Percentiles rank a stretch among this genome's conserved stretches.
These are phyloP conservation scores for Truncatella angustata DNA, from an alignment of 2,329 filamentous ascomycete species.

Conservation along the genomic window DNA sequence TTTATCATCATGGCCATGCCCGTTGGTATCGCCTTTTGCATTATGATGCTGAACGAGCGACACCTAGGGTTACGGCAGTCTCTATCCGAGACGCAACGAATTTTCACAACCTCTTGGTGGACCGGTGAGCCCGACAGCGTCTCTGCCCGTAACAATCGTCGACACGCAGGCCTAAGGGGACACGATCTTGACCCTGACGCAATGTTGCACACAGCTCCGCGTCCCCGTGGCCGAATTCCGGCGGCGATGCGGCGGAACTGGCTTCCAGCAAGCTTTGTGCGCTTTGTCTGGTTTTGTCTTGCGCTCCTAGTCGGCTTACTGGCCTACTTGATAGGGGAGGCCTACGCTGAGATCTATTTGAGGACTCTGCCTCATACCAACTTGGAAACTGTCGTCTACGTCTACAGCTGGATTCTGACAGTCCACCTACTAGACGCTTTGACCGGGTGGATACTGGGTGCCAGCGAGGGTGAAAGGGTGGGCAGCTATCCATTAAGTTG, in stretches of 20 bases:
- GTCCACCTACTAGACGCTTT: constrained; percentile 64
- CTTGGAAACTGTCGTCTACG: constrained; percentile 66
- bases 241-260: constrained; percentile 47
- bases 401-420: constrained; percentile 68
- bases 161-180: constrained; percentile 32
- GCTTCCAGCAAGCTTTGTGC: constrained; percentile 65
- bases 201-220: constrained; percentile 21
- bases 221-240: constrained; percentile 22
- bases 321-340: constrained; percentile 67
- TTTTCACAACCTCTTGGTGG: constrained; percentile 67
- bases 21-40: constrained; percentile 62
- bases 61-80: constrained; percentile 60
- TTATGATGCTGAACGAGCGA: constrained; percentile 62
- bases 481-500: constrained; percentile 69
- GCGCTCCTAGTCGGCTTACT: constrained; percentile 61
- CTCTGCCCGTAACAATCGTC: constrained; percentile 33
- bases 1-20: constrained; percentile 70
- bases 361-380: constrained; percentile 65
- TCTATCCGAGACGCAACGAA: constrained; percentile 64
- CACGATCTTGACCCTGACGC: constrained; percentile 37
- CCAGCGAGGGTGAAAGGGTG: constrained; percentile 63
- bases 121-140: constrained; percentile 54
- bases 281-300: constrained; percentile 68
- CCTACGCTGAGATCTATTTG: constrained; percentile 67
- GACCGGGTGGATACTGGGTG: constrained; percentile 66